Conservation (phyloP, 805 yeast species). For the Kodamaea lidongshanica region DNA sequence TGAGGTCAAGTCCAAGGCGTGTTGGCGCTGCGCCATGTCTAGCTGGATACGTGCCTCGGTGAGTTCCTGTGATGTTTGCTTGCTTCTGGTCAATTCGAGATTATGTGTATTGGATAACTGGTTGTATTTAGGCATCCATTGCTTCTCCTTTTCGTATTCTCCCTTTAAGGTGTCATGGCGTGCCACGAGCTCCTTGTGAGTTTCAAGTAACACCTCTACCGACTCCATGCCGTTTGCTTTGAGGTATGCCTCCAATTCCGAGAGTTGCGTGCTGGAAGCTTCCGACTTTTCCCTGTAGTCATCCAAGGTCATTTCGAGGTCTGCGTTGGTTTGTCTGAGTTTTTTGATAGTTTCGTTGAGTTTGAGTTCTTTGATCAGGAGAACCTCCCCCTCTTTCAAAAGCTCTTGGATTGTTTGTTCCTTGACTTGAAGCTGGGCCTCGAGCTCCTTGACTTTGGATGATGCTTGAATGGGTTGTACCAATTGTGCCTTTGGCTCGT, state of each 20-base stretch:
- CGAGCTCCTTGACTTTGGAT: conserved; percentile 2
- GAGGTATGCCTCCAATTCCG: conserved; percentile 35
- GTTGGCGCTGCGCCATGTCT: conserved; percentile 25
- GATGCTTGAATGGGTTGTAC: neutral
- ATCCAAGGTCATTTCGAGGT: conserved; percentile 25
- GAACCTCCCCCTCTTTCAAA: conserved; percentile 67
- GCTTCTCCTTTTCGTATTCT: conserved; percentile 15
- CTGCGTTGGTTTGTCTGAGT: conserved; percentile 35
- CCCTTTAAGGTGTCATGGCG: conserved; percentile 12
- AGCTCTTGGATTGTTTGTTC: conserved; percentile 62
- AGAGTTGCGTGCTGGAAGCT: conserved; percentile 23
- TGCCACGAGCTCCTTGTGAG: conserved; percentile 11
- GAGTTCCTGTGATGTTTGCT: conserved; percentile 16
- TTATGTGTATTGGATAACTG: conserved; percentile 16
- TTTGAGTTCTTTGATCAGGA: conserved; percentile 66
- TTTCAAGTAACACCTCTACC: conserved; percentile 23
- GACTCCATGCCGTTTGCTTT: conserved; percentile 22
- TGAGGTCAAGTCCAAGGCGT: conserved; percentile 28
- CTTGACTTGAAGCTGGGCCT: conserved; percentile 32
- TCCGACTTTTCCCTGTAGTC: conserved; percentile 27
- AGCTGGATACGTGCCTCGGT: conserved; percentile 29
- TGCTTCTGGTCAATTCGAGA: conserved; percentile 18
- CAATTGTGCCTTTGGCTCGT: conserved; percentile 3
- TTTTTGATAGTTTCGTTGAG: conserved; percentile 61
- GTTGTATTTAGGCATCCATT: conserved; percentile 22